Base-by-base conservation (phyloP, 1,284 basidiomycete species). In the Quambalaria eucalypti region DNA sequence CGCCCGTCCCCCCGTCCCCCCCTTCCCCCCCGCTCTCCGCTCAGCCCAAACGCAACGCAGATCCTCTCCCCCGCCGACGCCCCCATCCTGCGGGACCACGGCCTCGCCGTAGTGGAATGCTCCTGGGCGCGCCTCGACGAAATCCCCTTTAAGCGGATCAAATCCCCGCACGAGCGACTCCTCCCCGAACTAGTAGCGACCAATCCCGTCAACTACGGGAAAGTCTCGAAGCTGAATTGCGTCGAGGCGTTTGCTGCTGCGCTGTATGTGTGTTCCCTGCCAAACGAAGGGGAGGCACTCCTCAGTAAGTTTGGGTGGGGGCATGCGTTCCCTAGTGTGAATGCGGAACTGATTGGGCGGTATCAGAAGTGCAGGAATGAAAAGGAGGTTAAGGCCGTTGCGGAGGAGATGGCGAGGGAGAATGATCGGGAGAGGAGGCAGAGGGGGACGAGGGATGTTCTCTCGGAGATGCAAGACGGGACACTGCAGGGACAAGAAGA, bases 111-210 rank as follows among this genome's bases (percentile, higher is more conserved):
- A 7, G 90, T 98, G 1, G 93, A 98, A 74, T 96, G 91, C 76
- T 92, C 89, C 3, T 98, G 93, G 93, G 93, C 93, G 1, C 81
- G 91, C 21, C 78, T 97, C 6, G 88, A 91, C 52, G 92, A 97
- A 62, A 85, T 97, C 2, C 93, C 93, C 0, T 98, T 95, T 74
- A 80, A 82, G 52, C 96, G 95, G 77, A 93, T 97, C 68, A 83
- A 88, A 21, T 89, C 88, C 62, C 90, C 91, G 0, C 83, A 96
- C 68, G 93, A 98, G 79, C 82, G 93, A 10, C 77, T 97, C 33
- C 71, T 73, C 4, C 69, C 71, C 3, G 66, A 68, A 48, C 63
- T 73, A 59, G 70, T 73, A 51, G 71, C 71, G 8, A 67, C 71
- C 23, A 73, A 73, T 30, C 71, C 71, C 7, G 68, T 73, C 50